These are phyloP conservation scores for Achaetomiella virescens DNA, from an alignment of 495 filamentous ascomycete genomes.

Conservation along the genomic window DNA sequence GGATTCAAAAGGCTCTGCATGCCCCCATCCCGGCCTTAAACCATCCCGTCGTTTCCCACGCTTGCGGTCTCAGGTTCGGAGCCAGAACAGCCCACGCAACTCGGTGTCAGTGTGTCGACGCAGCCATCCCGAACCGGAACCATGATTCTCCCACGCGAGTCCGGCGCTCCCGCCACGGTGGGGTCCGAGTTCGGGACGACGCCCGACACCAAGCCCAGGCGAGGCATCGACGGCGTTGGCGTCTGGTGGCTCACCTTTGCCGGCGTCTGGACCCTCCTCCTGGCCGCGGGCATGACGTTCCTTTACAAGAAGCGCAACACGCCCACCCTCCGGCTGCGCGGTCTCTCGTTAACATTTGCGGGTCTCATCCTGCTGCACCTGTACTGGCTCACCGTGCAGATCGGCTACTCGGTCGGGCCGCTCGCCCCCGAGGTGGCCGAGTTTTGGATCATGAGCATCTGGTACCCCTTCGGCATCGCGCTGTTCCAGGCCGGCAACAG, in stretches of 20 bases:
- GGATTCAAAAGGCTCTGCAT: background rate
- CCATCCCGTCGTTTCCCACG: background rate
- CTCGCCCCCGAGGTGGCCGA: slow-evolving; percentile 45
- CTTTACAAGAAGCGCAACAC: slow-evolving; percentile 50
- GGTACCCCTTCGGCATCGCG: slow-evolving; percentile 63
- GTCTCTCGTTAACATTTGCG: slow-evolving; percentile 51
- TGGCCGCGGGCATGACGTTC: slow-evolving; percentile 48
- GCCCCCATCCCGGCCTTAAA: background rate
- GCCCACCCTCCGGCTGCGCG: slow-evolving; percentile 58
- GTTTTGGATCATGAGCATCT: slow-evolving; percentile 72
- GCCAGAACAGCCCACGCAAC: background rate
- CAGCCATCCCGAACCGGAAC: slow-evolving; percentile 1
- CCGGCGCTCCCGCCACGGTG: slow-evolving; percentile 7
- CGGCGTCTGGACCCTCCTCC: slow-evolving; percentile 49
- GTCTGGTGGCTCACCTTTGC: slow-evolving; percentile 32
- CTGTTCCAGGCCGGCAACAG: slow-evolving; percentile 65
- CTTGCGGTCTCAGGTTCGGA: background rate
- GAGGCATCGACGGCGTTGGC: slow-evolving; percentile 22
- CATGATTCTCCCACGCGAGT: slow-evolving; percentile 24
- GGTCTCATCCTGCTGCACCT: slow-evolving; percentile 57
- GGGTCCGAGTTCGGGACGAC: slow-evolving; percentile 32
- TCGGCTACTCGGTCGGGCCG: slow-evolving; percentile 55
- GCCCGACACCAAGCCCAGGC: slow-evolving; percentile 22
- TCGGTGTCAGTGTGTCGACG: background rate
- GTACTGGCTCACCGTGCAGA: slow-evolving; percentile 55